These are phyloP conservation scores for Corynascus novoguineensis DNA, from an alignment of 495 filamentous ascomycete genomes.

Conservation along the genomic window DNA sequence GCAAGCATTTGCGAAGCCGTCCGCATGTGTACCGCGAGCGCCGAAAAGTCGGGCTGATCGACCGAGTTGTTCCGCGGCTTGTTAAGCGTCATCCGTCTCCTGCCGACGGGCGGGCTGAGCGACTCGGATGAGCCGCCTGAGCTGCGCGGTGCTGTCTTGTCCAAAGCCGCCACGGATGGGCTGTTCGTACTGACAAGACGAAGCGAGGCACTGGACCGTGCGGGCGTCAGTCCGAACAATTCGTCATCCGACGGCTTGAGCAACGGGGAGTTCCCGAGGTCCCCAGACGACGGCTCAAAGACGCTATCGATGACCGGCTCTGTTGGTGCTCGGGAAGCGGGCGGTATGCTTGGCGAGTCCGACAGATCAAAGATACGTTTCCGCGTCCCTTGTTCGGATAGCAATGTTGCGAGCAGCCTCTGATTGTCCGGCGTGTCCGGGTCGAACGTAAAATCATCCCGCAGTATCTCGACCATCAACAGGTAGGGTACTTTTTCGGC, in stretches of 20 bases:
- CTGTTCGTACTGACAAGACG: slow-evolving; percentile 53
- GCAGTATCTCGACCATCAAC: slow-evolving; percentile 68
- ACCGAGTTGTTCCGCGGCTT: slow-evolving; percentile 37
- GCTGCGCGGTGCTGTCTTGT: slow-evolving; percentile 53
- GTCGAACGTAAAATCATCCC: slow-evolving; percentile 71
- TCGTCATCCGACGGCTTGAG: slow-evolving; percentile 49
- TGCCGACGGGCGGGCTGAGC: slow-evolving; percentile 48
- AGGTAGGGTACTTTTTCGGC: slow-evolving; percentile 73
- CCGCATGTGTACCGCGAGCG: slow-evolving; percentile 72
- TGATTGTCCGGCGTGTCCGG: slow-evolving; percentile 61
- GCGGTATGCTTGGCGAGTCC: slow-evolving; percentile 34
- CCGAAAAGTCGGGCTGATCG: slow-evolving; percentile 66
- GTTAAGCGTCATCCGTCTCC: slow-evolving; percentile 46
- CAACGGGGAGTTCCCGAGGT: slow-evolving; percentile 62
- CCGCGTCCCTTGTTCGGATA: slow-evolving; percentile 55
- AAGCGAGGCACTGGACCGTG: slow-evolving; percentile 33
- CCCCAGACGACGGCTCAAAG: slow-evolving; percentile 66
- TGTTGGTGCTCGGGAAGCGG: slow-evolving; percentile 23
- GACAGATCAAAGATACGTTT: slow-evolving; percentile 64
- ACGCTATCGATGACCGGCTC: slow-evolving; percentile 60
- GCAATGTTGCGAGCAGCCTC: slow-evolving; percentile 51
- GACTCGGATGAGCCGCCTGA: slow-evolving; percentile 55
- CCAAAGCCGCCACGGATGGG: slow-evolving; percentile 44
- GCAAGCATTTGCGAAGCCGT: slow-evolving; percentile 74
- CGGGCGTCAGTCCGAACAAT: slow-evolving; percentile 14